Percentiles rank a stretch among this genome's conserved stretches.
Conservation (phyloP, 2,329 filamentous ascomycete species). For the Bimuria novae-zelandiae region DNA sequence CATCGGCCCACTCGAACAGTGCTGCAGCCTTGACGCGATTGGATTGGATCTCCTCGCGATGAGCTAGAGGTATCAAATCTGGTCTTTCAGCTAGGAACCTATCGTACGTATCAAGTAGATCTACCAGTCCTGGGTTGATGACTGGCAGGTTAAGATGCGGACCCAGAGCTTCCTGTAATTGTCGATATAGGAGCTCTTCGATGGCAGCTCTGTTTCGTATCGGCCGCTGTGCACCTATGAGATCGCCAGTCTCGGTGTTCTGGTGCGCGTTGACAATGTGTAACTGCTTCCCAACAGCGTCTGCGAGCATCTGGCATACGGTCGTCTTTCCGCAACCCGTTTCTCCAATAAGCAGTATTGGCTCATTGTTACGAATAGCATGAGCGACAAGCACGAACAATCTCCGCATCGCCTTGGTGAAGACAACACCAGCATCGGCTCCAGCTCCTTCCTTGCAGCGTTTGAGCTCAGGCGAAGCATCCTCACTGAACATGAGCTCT, state of each 20-base stretch:
- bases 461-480: slow-evolving; percentile 43
- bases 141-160: slow-evolving; percentile 12
- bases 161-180: slow-evolving; percentile 52
- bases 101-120: slow-evolving; percentile 65
- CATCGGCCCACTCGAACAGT: slow-evolving; percentile 95
- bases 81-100: slow-evolving; percentile 46
- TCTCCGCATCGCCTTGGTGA: slow-evolving; percentile 93
- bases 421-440: slow-evolving; percentile 65
- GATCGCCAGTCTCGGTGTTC: slow-evolving; percentile 94
- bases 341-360: slow-evolving; percentile 91
- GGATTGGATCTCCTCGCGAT: slow-evolving; percentile 47
- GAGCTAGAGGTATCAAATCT: slow-evolving; percentile 52
- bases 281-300: slow-evolving; percentile 74
- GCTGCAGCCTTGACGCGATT: slow-evolving; percentile 72
- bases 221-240: slow-evolving; percentile 93
- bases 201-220: slow-evolving; percentile 82
- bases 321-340: slow-evolving; percentile 98
- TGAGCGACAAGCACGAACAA: slow-evolving; percentile 87
- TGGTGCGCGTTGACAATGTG: slow-evolving; percentile 97
- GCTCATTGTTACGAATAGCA: slow-evolving; percentile 87
- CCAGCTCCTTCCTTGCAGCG: slow-evolving; percentile 31
- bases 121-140: slow-evolving; percentile 48
- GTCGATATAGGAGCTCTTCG: slow-evolving; percentile 66
- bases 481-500: slow-evolving; percentile 68
- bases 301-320: slow-evolving; percentile 88